Percentiles rank a stretch among this genome's conserved stretches.
phyloP scores from a whole-genome alignment of 176 grass and related monocot genomes.

The Typha latifolia region DNA sequence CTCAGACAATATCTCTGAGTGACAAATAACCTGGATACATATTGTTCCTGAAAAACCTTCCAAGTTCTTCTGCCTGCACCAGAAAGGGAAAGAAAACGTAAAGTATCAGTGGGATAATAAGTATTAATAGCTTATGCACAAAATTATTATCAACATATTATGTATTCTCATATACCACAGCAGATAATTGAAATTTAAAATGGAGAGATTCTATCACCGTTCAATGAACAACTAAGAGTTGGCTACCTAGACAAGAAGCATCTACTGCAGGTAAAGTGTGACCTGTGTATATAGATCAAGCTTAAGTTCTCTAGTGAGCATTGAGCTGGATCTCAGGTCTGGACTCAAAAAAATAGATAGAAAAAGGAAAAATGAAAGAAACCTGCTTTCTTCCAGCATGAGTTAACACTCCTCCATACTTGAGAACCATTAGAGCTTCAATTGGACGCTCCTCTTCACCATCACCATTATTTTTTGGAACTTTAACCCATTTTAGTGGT shows the following conservation, averaged over 20 bases:
- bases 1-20: constrained; percentile 11
- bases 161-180: not conserved
- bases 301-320: constrained; percentile 6
- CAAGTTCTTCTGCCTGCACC: constrained; percentile 80
- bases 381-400: constrained; percentile 99
- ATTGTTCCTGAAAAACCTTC: constrained; percentile 94
- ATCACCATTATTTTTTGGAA: constrained; percentile 43
- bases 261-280: not conserved
- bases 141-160: not conserved
- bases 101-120: not conserved
- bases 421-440: constrained; percentile 94
- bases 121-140: not conserved
- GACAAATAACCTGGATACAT: constrained; percentile 84
- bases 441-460: constrained; percentile 69
- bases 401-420: constrained; percentile 92
- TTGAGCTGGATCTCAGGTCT: constrained; percentile 8
- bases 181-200: too few species aligned
- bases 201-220: not conserved
- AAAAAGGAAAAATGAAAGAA: constrained; percentile 12
- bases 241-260: not conserved
- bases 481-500: constrained; percentile 64
- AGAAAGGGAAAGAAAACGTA: not conserved
- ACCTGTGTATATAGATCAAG: not conserved
- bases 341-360: not conserved
- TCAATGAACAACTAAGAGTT: not conserved